Conservation (phyloP, 1,139 yeast genomes). For the Magnusiomyces tetraspermus region DNA sequence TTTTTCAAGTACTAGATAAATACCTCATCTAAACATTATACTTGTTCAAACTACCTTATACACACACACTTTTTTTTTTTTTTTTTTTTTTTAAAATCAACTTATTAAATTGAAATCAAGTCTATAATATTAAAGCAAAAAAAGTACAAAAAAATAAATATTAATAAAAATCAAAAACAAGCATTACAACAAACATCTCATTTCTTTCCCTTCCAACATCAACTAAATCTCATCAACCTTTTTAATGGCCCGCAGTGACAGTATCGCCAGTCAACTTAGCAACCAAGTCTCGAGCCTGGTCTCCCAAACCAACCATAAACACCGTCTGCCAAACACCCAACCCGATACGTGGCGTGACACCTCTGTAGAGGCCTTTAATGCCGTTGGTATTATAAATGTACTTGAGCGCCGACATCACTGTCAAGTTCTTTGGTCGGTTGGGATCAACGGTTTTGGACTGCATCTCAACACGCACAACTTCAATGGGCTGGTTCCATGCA, state of each 20-base stretch:
- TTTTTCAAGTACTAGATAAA: too few species aligned
- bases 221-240: too few species aligned
- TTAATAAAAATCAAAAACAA: too few species aligned
- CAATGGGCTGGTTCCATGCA: slow-evolving; percentile 87
- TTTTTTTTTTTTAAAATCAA: too few species aligned
- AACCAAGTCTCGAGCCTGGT: slow-evolving; percentile 65
- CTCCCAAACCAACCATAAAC: slow-evolving; percentile 99
- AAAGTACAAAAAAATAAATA: too few species aligned
- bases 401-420: slow-evolving; percentile 67
- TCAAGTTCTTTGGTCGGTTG: slow-evolving; percentile 85
- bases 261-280: slow-evolving; percentile 48
- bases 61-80: too few species aligned
- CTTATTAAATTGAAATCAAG: too few species aligned
- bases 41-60: too few species aligned
- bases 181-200: too few species aligned
- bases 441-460: slow-evolving; percentile 90
- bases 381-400: slow-evolving; percentile 77
- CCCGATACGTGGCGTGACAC: slow-evolving; percentile 94
- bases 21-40: too few species aligned
- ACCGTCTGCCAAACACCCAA: slow-evolving; percentile 97
- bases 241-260: slow-evolving; percentile 37
- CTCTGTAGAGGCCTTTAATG: slow-evolving; percentile 83
- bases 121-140: too few species aligned
- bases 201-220: too few species aligned
- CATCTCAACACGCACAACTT: slow-evolving; percentile 96